Base-by-base conservation (phyloP, 352 stramenopile genomes). In the Phytophthora hybrid region DNA sequence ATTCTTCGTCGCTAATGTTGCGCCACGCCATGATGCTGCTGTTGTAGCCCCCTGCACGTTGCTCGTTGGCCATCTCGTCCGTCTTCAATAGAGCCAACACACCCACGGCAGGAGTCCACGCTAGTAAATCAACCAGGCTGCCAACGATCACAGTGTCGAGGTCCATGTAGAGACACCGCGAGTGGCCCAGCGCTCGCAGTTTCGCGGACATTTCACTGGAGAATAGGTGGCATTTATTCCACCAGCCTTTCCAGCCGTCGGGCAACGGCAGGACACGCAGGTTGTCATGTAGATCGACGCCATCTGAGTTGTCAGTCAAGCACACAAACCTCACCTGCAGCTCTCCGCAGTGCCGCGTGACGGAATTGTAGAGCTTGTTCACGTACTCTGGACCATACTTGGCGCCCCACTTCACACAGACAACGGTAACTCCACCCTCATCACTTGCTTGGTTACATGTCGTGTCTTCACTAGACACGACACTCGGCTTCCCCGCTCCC, bases 371-470 rank as follows among this genome's bases (percentile, higher is more conserved):
- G 5, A 97, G 83, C 31, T 76, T 91, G 69, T 96, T 96, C 10
- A 96, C 89, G 65, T 97, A 97, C n/a, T 91, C 84, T 11, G 85
- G 54, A 10, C 74, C 76, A 66, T 97, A 97, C 66, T 96, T 97
- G 57, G 47, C 71, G n/a, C 90, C 90, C 87, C 89, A 96, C 61
- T 97, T 97, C 56, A 96, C 87, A 52, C 88, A 96, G n/a, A 94
- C 66, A 16, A 95, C 79, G 0, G 83, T 79, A 2, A 92, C 69
- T 11, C 53, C 55, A 37, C 46, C 58, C 14, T 54, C 19, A 10
- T 47, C 46, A 21, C 14, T 32, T 11, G 31, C n/a, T 41, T 72
- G 37, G 46, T 76, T 66, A 46, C 18, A 46, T 26, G 37, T 16
- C 21, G 18, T 32, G n/a, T 51, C 37, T 29, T 44, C 56, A 44